Conservation (phyloP, 192 early-diverging fungal species). For the Coemansia aciculifera region DNA sequence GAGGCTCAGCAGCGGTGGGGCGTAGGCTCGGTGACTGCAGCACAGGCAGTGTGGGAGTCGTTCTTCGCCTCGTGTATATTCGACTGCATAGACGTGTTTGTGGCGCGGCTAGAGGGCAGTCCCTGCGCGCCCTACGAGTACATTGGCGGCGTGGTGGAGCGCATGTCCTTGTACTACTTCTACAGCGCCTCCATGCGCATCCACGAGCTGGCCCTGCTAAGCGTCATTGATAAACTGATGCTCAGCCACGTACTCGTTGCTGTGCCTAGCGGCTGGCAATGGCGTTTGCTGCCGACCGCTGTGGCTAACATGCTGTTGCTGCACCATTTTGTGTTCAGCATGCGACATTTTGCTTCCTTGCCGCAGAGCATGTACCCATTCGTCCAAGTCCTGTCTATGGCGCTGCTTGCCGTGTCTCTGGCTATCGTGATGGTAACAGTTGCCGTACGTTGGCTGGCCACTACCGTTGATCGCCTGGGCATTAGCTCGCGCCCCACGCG, state of each 20-base stretch:
- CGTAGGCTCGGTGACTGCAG: conserved; percentile 1
- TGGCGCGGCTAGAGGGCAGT: conserved; percentile 52
- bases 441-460: conserved; percentile 33
- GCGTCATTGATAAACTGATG: conserved; percentile 37
- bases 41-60: conserved; percentile 35
- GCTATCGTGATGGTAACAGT: conserved; percentile 41
- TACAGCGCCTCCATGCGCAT: conserved; percentile 47
- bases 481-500: not conserved
- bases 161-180: conserved; percentile 52
- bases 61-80: conserved; percentile 39
- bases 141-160: conserved; percentile 47
- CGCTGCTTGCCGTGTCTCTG: conserved; percentile 24
- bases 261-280: conserved; percentile 46
- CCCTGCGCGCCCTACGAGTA: conserved; percentile 52
- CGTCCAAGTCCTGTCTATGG: conserved; percentile 48
- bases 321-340: conserved; percentile 45
- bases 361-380: conserved; percentile 39
- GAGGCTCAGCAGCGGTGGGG: conserved; percentile 21
- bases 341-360: conserved; percentile 18
- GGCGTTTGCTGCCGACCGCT: conserved; percentile 47
- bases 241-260: conserved; percentile 28
- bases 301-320: conserved; percentile 27
- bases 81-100: conserved; percentile 54
- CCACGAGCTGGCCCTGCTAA: conserved; percentile 45
- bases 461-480: conserved; percentile 29